These are phyloP conservation scores for Protomyces inundatus DNA, from an alignment of 1,139 yeast species.

Conservation along the genomic window DNA sequence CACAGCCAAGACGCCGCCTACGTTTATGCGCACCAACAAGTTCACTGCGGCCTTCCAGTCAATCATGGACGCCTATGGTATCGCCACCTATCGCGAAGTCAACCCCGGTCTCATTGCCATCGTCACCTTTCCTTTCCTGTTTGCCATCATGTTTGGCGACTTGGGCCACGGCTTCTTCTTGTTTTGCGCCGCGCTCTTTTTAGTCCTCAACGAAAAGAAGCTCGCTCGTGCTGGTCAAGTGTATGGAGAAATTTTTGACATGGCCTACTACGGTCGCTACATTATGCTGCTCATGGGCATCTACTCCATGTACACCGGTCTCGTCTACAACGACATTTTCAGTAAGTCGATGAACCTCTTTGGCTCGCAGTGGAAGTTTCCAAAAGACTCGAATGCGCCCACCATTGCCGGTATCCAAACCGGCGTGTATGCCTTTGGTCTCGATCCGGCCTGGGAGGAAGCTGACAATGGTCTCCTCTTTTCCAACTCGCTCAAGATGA, in stretches of 20 bases:
- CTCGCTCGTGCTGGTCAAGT: conserved; percentile 52
- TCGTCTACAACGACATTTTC: conserved; percentile 86
- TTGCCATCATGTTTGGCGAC: conserved; percentile 99
- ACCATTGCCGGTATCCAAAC: conserved; percentile 56
- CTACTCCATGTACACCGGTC: conserved; percentile 90
- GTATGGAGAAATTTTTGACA: conserved; percentile 89
- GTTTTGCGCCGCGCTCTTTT: conserved; percentile 60
- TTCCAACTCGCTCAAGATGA: conserved; percentile 95
- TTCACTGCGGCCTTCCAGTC: conserved; percentile 87
- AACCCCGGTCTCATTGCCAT: conserved; percentile 94
- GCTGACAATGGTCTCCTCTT: conserved; percentile 85
- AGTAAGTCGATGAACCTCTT: conserved; percentile 85
- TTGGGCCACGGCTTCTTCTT: conserved; percentile 89
- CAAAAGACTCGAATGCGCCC: conserved; percentile 60
- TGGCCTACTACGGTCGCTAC: conserved; percentile 92
- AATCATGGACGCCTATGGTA: conserved; percentile 92
- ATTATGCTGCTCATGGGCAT: conserved; percentile 84
- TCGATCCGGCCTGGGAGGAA: conserved; percentile 97
- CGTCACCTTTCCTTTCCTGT: conserved; percentile 96
- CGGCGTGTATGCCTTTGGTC: conserved; percentile 75
- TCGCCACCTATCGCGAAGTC: conserved; percentile 89
- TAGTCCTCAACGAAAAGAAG: conserved; percentile 63
- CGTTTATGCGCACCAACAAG: conserved; percentile 85
- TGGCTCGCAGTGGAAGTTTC: conserved; percentile 89
- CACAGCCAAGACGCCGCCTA: conserved; percentile 86